Evolutionary conservation across 2,329 filamentous ascomycete genomes (phyloP).

Genomic region (Cercospora zeae-maydis): DNA sequence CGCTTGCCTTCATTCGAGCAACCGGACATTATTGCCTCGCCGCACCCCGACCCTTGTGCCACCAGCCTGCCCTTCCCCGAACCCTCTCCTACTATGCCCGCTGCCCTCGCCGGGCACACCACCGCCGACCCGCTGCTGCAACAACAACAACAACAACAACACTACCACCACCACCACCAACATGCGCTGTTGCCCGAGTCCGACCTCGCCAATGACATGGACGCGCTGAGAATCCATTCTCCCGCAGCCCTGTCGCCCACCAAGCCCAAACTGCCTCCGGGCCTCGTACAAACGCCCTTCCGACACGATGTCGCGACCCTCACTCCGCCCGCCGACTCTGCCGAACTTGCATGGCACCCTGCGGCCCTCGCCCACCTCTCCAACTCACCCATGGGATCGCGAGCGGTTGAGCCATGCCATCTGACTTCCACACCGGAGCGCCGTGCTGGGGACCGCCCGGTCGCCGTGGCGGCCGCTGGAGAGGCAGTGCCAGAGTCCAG

Average conservation of each 20-base stretch:
- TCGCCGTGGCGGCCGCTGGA: background rate
- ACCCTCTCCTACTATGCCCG: background rate
- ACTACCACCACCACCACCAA: too few relatives aligned
- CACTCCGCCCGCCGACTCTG: slow-evolving; percentile 45
- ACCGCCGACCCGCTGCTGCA: too few relatives aligned
- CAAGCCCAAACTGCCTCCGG: slow-evolving; percentile 14
- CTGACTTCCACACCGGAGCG: background rate
- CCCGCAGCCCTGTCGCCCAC: background rate
- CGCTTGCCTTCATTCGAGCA: slow-evolving; percentile 54
- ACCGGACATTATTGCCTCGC: slow-evolving; percentile 49
- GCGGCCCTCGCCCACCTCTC: slow-evolving; percentile 37
- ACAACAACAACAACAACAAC: too few relatives aligned
- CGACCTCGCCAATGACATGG: slow-evolving; percentile 17
- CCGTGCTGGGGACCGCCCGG: background rate
- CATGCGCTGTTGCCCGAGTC: slow-evolving; percentile 1
- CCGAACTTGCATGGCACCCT: slow-evolving; percentile 38
- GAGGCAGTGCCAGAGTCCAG: background rate
- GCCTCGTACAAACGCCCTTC: slow-evolving; percentile 32
- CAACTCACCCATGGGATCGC: slow-evolving; percentile 40
- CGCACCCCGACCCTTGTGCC: slow-evolving; percentile 43
- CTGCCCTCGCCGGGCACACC: background rate
- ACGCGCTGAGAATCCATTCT: slow-evolving; percentile 7
- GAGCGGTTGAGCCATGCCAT: slow-evolving; percentile 38
- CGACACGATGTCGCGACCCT: slow-evolving; percentile 41
- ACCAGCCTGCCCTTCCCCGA: slow-evolving; percentile 25